Base-by-base conservation (phyloP, 179 eudicot genomes). In the Silene coronaria region DNA sequence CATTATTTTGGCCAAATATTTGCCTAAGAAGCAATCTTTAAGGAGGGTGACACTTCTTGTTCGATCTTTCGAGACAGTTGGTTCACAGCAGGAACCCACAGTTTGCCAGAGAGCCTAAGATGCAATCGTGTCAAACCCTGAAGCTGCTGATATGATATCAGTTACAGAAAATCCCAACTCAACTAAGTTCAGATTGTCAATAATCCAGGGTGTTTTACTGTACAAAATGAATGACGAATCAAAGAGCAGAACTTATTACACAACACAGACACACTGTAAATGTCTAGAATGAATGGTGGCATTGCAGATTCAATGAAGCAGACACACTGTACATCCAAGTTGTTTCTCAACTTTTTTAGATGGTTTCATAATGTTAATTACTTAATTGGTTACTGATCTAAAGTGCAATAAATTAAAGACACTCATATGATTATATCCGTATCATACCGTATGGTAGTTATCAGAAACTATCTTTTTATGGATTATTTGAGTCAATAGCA, bases 41-140 rank as follows among this genome's bases (percentile, higher is more conserved):
- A 89, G 84, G 83, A 85, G 89, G 82, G 97, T 92, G 69, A 79
- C 92, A 12, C 82, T 92, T 83, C 89, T 94, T 67, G 96, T 89
- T 61, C 90, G 89, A 78, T 97, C 97, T 60, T 92, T 94, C 71
- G 98, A 92, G 85, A 89, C 89, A 27, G 90, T 92, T 34, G 61
- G 76, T 72, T 75, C 84, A 23, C 74, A 55, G 67, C 77, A 83
- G 28, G 81, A 72, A 75, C 34, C 34, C 34, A 30, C 4, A 2
- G 34, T 30, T 30, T 4, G 34, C 34, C 34, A 30, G 34, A 30
- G 34, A 30, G 34, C 34, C 34, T 30, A 30, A 30, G 34, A 30
- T 2, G 34, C 69, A 62, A 48, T 32, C 51, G 36, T 2, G 34
- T 30, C 34, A 30, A 30, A 30, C 34, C 34, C 34, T 30, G 34